Conservation (phyloP, 345 rosid genomes). For the Triadica sebifera region DNA sequence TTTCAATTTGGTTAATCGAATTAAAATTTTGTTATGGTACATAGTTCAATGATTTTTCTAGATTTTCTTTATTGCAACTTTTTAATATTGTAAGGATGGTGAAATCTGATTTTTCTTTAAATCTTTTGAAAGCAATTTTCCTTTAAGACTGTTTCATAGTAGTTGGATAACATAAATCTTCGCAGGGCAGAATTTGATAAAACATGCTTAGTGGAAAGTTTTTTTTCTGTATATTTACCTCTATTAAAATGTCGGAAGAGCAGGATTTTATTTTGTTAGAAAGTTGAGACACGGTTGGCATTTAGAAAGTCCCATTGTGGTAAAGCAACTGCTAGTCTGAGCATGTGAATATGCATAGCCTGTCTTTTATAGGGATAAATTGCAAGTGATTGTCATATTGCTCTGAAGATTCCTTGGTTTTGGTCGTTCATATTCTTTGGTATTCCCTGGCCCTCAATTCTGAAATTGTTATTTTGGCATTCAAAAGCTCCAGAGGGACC, state of each 20-base stretch:
- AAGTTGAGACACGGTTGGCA: background rate
- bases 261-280: background rate
- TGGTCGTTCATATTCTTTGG: constrained; percentile 24
- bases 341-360: background rate
- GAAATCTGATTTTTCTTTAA: too few species aligned
- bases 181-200: background rate
- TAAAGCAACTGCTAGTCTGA: background rate
- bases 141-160: too few species aligned
- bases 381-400: background rate
- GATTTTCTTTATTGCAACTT: too few species aligned
- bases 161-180: too few species aligned
- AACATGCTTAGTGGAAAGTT: background rate
- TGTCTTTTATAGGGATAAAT: background rate
- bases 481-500: constrained; percentile 42
- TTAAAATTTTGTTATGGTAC: too few species aligned
- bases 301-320: background rate
- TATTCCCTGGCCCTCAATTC: constrained; percentile 24
- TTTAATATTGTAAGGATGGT: too few species aligned
- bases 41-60: too few species aligned
- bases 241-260: background rate
- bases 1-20: too few species aligned
- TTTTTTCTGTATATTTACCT: background rate
- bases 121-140: too few species aligned
- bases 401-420: background rate
- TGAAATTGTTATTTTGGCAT: constrained; percentile 49